Base-by-base conservation (phyloP, 768 basidiomycete genomes). In the Mycena albidolilacea region DNA sequence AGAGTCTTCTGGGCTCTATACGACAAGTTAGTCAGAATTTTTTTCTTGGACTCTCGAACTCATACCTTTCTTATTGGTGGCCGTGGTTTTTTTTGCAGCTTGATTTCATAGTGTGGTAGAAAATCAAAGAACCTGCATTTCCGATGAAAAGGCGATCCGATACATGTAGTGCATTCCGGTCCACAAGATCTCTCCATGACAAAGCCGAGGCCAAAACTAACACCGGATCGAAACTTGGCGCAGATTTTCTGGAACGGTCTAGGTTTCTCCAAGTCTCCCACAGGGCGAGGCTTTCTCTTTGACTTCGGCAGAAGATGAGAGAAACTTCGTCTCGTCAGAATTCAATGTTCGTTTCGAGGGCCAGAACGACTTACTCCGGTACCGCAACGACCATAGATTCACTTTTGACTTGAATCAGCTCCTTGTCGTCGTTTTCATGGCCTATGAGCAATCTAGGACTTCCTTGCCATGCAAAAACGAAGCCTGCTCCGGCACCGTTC, bases 201-300 rank as follows among this genome's bases (percentile, higher is more conserved):
- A 77, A 94, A 90, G 5, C 96, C 95, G 37, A 97, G 87, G 6
- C 97, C 97, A 80, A 95, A 96, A 39, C 95, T 88, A 9, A 96
- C 92, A 38, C 97, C 96, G 60, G 94, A 94, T 21, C 88, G 87
- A 73, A 97, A 87, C 77, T 95, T 93, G 21, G 96, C 96, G 75
- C 93, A 94, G 35, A 95, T 86, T 81, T 97, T 98, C 60, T 87
- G 83, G 78, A 88, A 86, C 8, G 84, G 81, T 21, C 75, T 78
- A 21, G 64, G 69, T n/a, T 65, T 73, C 23, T 73, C 77, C 10
- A 67, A 38, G 35, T 74, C 72, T 50, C 69, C 72, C n/a, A 73
- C 74, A 37, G 72, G 62, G 19, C 73, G 77, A 44, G 73, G 72
- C 38, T 78, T 77, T 12, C 76, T 70, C 61, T 79, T 80, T 19